Evolutionary conservation across 306 rosid species (phyloP).

Genomic region (Benincasa hispida): DNA sequence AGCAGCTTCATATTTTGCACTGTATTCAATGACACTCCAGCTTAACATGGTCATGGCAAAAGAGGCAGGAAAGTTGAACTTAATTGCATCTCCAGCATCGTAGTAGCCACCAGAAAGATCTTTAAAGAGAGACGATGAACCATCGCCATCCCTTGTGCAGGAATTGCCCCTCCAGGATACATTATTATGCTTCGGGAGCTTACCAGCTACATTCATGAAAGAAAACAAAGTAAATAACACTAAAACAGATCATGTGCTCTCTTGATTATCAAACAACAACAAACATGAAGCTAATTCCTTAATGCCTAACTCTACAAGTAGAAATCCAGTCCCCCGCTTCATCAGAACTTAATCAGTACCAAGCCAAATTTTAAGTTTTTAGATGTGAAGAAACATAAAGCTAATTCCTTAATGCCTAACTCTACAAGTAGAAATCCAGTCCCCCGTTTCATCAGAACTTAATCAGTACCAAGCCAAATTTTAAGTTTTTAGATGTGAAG

Average conservation of each 20-base stretch:
- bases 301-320: neutral
- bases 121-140: constrained; percentile 26
- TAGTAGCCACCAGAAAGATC: constrained; percentile 84
- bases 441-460: neutral
- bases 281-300: neutral
- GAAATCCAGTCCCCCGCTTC: neutral
- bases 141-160: constrained; percentile 50
- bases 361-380: neutral
- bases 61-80: constrained; percentile 75
- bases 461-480: neutral
- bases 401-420: neutral
- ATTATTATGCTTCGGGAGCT: constrained; percentile 85
- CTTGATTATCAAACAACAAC: neutral
- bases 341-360: neutral
- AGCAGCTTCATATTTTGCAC: constrained; percentile 78
- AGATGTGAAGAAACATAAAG: neutral
- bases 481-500: neutral
- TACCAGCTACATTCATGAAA: constrained; percentile 51
- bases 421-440: neutral
- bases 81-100: constrained; percentile 97
- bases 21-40: constrained; percentile 97
- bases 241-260: neutral
- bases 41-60: constrained; percentile 87
- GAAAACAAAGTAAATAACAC: neutral
- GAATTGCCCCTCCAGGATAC: constrained; percentile 98